phyloP scores from a whole-genome alignment of 257 asterid genomes.

The Striga asiatica region DNA sequence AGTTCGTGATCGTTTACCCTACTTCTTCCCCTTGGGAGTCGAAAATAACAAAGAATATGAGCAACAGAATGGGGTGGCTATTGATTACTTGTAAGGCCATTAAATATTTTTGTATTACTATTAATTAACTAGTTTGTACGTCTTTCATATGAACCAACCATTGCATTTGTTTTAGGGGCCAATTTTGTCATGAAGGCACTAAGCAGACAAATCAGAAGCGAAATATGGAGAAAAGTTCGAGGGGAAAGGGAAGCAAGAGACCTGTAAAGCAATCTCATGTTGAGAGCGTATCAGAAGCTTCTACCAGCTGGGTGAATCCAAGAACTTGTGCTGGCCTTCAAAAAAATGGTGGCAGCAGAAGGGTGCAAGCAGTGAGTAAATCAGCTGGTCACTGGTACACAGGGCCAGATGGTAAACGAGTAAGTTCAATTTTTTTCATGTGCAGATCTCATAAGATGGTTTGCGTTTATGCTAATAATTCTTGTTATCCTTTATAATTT shows the following conservation, averaged over 20 bases:
- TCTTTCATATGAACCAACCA: background rate
- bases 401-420: constrained; percentile 49
- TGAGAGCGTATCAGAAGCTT: constrained; percentile 31
- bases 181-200: constrained; percentile 41
- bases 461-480: background rate
- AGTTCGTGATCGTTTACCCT: constrained; percentile 61
- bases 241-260: constrained; percentile 38
- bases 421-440: constrained; percentile 31
- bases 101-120: background rate
- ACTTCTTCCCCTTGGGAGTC: constrained; percentile 68
- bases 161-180: constrained; percentile 47
- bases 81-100: constrained; percentile 63
- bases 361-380: constrained; percentile 57
- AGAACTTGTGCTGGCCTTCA: constrained; percentile 31
- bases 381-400: constrained; percentile 79
- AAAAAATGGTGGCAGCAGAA: constrained; percentile 72
- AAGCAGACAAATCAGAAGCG: constrained; percentile 20
- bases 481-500: constrained; percentile 1
- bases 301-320: constrained; percentile 66
- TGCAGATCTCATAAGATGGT: constrained; percentile 3
- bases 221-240: constrained; percentile 26
- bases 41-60: constrained; percentile 32
- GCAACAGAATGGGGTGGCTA: constrained; percentile 33
- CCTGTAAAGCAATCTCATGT: constrained; percentile 23
- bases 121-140: background rate